Percentiles rank a stretch among this genome's conserved stretches.
Conservation (phyloP, 169 alveolate genomes). For the Plasmodium adleri region DNA sequence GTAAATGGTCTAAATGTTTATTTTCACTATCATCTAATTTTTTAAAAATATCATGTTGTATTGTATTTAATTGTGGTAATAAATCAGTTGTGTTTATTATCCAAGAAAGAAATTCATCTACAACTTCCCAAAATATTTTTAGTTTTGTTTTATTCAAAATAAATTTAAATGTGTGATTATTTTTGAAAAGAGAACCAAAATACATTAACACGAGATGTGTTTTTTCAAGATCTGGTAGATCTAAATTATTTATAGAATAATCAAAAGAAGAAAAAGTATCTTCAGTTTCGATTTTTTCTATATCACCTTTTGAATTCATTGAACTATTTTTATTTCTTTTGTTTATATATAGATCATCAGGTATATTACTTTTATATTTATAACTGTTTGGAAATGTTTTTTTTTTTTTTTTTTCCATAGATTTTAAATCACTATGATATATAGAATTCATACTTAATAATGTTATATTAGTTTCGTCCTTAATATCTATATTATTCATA, state of each 20-base stretch:
- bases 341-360: background rate
- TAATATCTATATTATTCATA: conserved; percentile 49
- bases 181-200: conserved; percentile 57
- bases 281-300: conserved; percentile 37
- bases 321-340: background rate
- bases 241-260: conserved; percentile 44
- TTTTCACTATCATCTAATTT: conserved; percentile 53
- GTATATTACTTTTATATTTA: background rate
- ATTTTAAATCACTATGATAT: conserved; percentile 57
- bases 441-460: conserved; percentile 67
- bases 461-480: conserved; percentile 67
- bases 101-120: conserved; percentile 61
- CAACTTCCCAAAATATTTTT: conserved; percentile 66
- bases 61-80: conserved; percentile 45
- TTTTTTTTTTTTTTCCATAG: background rate
- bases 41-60: conserved; percentile 18
- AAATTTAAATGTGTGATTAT: conserved; percentile 68
- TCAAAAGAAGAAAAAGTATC: conserved; percentile 42
- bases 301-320: background rate
- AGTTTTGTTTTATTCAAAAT: conserved; percentile 49
- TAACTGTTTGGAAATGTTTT: background rate
- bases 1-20: conserved; percentile 37
- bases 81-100: conserved; percentile 43
- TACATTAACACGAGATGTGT: conserved; percentile 63
- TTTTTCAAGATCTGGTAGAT: conserved; percentile 53